Conservation (phyloP, 768 basidiomycete species). For the Mycena indigotica region DNA sequence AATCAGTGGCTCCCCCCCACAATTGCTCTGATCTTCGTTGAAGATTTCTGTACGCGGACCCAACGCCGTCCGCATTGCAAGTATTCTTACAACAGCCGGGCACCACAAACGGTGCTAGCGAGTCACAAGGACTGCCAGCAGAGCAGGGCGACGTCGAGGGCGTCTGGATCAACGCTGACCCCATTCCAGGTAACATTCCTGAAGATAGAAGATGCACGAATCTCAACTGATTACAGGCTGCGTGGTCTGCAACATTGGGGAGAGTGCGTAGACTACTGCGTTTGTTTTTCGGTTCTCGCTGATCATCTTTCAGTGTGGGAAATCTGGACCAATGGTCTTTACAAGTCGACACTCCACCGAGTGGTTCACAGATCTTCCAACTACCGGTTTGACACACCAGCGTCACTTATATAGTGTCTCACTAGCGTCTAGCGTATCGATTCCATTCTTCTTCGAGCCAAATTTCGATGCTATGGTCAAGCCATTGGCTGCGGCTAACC, state of each 20-base stretch:
- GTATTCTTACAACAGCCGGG: slow-evolving; percentile 64
- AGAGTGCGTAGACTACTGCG: slow-evolving; percentile 56
- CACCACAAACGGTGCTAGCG: slow-evolving; percentile 24
- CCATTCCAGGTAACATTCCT: slow-evolving; percentile 57
- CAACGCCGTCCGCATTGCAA: slow-evolving; percentile 78
- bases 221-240: slow-evolving; percentile 38
- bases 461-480: slow-evolving; percentile 73
- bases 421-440: slow-evolving; percentile 75
- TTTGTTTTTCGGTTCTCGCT: background rate
- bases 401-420: background rate
- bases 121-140: slow-evolving; percentile 40
- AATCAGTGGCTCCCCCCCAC: slow-evolving; percentile 1
- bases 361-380: slow-evolving; percentile 78
- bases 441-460: slow-evolving; percentile 95
- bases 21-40: slow-evolving; percentile 5
- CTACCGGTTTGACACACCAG: slow-evolving; percentile 54
- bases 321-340: slow-evolving; percentile 86
- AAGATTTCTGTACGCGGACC: slow-evolving; percentile 86
- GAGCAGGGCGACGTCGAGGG: slow-evolving; percentile 63
- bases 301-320: slow-evolving; percentile 72
- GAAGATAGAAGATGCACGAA: background rate
- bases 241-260: slow-evolving; percentile 89
- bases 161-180: slow-evolving; percentile 83
- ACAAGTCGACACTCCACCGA: slow-evolving; percentile 86
- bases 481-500: slow-evolving; percentile 63